Percentiles rank a stretch among this genome's conserved stretches.
These are phyloP conservation scores for Juncus effusus DNA, from an alignment of 176 grass and related monocot species.

Conservation along the genomic window DNA sequence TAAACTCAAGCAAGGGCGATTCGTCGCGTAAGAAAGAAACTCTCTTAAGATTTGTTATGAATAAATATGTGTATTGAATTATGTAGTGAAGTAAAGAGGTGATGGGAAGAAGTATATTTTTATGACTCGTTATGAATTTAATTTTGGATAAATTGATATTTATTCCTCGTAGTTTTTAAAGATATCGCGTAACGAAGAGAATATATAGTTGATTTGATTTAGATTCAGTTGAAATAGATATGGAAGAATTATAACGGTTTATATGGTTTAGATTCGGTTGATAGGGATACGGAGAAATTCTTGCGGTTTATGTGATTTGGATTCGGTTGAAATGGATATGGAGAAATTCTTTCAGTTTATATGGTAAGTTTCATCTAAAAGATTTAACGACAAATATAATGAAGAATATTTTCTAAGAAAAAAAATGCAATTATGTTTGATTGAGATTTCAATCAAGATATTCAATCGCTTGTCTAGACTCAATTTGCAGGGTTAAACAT, in stretches of 20 bases:
- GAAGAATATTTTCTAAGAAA: too few species aligned
- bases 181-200: background rate
- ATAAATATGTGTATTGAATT: background rate
- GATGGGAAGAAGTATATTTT: too few species aligned
- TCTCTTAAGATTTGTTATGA: slow-evolving; percentile 26
- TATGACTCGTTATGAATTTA: background rate
- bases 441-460: too few species aligned
- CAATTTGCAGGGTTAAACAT: too few species aligned
- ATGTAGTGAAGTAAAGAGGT: background rate
- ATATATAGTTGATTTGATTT: background rate
- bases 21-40: slow-evolving; percentile 70
- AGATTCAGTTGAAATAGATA: background rate
- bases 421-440: too few species aligned
- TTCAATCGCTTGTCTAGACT: too few species aligned
- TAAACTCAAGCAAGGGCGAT: slow-evolving; percentile 32
- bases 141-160: background rate
- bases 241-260: background rate
- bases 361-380: too few species aligned
- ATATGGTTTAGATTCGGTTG: background rate
- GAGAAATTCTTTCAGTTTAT: too few species aligned
- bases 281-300: background rate
- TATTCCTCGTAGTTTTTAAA: background rate
- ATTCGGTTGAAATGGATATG: background rate
- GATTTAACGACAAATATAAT: too few species aligned
- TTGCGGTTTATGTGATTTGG: background rate